phyloP scores from a whole-genome alignment of 2,329 filamentous ascomycete genomes.

The Chaetomium olivaceum region DNA sequence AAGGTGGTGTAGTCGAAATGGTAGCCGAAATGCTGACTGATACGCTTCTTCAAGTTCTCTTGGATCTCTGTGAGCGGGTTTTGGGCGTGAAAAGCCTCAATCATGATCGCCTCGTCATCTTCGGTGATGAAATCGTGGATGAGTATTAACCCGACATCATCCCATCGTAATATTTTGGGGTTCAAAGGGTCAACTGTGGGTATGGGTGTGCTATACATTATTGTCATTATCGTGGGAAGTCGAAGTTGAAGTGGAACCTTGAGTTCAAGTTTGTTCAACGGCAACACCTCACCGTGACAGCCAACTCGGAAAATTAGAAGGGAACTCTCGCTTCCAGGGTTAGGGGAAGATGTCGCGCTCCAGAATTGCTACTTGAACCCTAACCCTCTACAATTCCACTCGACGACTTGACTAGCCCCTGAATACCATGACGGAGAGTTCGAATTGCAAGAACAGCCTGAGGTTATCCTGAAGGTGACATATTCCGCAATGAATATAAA shows the following conservation, averaged over 20 bases:
- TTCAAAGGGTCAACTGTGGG: constrained; percentile 23
- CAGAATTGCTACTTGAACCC: too few relatives aligned
- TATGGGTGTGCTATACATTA: constrained; percentile 5
- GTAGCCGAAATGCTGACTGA: constrained; percentile 34
- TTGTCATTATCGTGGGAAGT: background rate
- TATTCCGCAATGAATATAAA: too few relatives aligned
- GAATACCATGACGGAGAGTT: too few relatives aligned
- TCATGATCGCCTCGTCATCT: constrained; percentile 30
- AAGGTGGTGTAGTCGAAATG: constrained; percentile 35
- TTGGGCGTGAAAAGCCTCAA: constrained; percentile 30
- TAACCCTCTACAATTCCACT: too few relatives aligned
- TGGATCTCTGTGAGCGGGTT: constrained; percentile 8
- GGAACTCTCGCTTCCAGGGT: too few relatives aligned
- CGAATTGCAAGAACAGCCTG: too few relatives aligned
- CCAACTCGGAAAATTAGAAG: too few relatives aligned
- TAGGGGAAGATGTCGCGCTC: too few relatives aligned
- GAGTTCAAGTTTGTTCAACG: background rate
- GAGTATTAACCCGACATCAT: constrained; percentile 29
- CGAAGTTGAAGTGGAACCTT: background rate
- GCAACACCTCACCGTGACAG: too few relatives aligned
- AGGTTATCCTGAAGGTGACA: too few relatives aligned
- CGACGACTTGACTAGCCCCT: too few relatives aligned
- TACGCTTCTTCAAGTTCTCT: constrained; percentile 16
- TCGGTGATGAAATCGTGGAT: constrained; percentile 33
- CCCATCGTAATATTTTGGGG: constrained; percentile 29